phyloP scores from a whole-genome alignment of 345 rosid genomes.

The Pseudoturritis turrita region DNA sequence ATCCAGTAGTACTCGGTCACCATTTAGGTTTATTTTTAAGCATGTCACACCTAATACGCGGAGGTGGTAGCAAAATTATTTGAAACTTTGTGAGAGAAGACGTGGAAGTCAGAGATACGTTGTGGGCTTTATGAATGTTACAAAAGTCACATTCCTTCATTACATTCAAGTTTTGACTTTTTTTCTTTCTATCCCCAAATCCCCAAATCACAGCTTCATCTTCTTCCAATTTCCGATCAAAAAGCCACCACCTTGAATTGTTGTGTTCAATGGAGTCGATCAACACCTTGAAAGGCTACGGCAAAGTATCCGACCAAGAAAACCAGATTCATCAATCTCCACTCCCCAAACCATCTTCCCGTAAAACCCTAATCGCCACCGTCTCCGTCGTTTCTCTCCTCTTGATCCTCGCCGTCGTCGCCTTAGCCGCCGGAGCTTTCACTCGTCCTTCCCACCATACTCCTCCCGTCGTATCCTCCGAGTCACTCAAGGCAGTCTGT shows the following conservation, averaged over 20 bases:
- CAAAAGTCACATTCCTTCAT: not conserved
- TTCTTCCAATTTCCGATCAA: not conserved
- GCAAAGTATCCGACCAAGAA: constrained; percentile 48
- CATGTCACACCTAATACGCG: too few relatives aligned
- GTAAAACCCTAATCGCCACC: constrained; percentile 32
- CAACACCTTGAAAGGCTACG: constrained; percentile 62
- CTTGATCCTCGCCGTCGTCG: constrained; percentile 38
- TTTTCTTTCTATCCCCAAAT: not conserved
- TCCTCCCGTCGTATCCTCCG: constrained; percentile 9
- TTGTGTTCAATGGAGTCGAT: constrained; percentile 50
- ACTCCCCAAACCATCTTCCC: constrained; percentile 16
- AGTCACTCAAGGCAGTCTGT: constrained; percentile 52
- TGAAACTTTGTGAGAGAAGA: not conserved
- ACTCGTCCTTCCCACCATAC: constrained; percentile 31
- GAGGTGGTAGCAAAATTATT: not conserved
- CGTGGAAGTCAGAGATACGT: constrained; percentile 10
- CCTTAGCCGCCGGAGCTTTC: constrained; percentile 34
- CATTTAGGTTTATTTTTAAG: too few relatives aligned
- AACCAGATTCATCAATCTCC: constrained; percentile 30
- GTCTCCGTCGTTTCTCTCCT: constrained; percentile 39
- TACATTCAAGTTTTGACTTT: not conserved
- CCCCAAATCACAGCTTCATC: constrained; percentile 7
- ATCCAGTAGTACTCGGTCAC: too few relatives aligned
- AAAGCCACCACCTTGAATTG: not conserved
- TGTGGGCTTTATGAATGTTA: not conserved